Conservation (phyloP, 1,139 yeast genomes). For the Yamadazyma conglobata region DNA sequence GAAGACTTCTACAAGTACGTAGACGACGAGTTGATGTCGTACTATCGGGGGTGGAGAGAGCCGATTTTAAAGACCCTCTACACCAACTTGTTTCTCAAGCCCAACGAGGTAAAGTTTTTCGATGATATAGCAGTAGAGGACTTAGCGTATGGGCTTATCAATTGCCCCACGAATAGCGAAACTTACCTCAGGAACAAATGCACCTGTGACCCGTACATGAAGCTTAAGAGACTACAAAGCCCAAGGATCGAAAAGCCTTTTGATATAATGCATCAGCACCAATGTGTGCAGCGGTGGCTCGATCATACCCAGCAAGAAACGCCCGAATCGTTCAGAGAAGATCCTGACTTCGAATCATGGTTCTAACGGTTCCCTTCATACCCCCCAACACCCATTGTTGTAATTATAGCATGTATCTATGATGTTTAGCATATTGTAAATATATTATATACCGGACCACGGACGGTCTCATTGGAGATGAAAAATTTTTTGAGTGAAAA, state of each 20-base stretch:
- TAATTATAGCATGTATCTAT: too few relatives aligned
- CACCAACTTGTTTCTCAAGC: slow-evolving; percentile 14
- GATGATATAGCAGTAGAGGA: slow-evolving; percentile 16
- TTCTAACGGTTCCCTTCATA: background rate
- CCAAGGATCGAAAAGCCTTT: slow-evolving; percentile 1
- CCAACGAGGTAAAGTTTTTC: slow-evolving; percentile 14
- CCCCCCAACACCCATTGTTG: too few relatives aligned
- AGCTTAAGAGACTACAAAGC: slow-evolving; percentile 1
- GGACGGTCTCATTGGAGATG: background rate
- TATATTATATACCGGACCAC: too few relatives aligned
- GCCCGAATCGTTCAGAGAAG: background rate
- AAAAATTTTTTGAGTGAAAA: background rate
- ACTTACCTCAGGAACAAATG: slow-evolving; percentile 13
- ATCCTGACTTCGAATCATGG: background rate
- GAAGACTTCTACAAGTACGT: slow-evolving; percentile 13
- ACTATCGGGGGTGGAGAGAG: slow-evolving; percentile 20
- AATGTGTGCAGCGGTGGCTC: slow-evolving; percentile 5
- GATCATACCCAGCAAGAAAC: background rate
- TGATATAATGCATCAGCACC: slow-evolving; percentile 6
- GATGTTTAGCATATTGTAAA: too few relatives aligned
- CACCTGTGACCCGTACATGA: slow-evolving; percentile 13
- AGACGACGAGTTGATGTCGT: slow-evolving; percentile 13
- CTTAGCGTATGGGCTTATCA: slow-evolving; percentile 11
- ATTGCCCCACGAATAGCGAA: slow-evolving; percentile 17
- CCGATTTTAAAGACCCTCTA: slow-evolving; percentile 17